Evolutionary conservation across 345 rosid species (phyloP).

Genomic region (Pistacia vera): DNA sequence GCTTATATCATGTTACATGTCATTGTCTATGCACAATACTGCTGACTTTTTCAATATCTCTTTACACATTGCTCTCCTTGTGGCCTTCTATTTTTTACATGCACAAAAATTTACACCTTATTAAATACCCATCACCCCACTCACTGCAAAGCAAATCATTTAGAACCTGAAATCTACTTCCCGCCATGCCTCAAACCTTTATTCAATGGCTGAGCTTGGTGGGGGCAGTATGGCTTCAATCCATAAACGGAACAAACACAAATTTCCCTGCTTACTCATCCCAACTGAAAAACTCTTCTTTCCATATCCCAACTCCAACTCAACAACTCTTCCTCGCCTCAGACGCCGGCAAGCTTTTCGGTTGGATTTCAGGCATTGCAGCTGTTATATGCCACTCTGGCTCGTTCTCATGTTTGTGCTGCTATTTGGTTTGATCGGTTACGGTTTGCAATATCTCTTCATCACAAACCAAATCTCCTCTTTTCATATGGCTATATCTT

Average conservation of each 20-base stretch:
- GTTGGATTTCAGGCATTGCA: conserved; percentile 86
- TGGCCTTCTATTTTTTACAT: not conserved
- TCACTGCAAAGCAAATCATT: not conserved
- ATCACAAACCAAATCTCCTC: conserved; percentile 41
- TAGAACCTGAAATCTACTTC: not conserved
- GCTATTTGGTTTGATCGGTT: conserved; percentile 65
- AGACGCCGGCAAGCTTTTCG: conserved; percentile 87
- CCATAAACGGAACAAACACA: conserved; percentile 77
- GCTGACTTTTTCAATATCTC: not conserved
- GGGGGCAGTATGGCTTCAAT: conserved; percentile 78
- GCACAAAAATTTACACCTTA: not conserved
- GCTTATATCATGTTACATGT: not conserved
- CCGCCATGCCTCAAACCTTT: conserved; percentile 39
- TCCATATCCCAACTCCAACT: conserved; percentile 79
- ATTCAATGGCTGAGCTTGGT: conserved; percentile 79
- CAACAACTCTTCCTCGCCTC: conserved; percentile 91
- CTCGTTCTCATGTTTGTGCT: conserved; percentile 68
- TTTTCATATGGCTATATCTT: conserved; percentile 58
- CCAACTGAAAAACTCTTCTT: conserved; percentile 73
- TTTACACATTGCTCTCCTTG: not conserved
- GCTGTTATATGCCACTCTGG: conserved; percentile 72
- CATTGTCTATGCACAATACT: not conserved
- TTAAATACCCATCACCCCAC: not conserved
- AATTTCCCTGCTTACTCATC: conserved; percentile 95
- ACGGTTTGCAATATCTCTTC: conserved; percentile 81